Conservation (phyloP, 2,329 filamentous ascomycete species). For the Macrophomina phaseolina region DNA sequence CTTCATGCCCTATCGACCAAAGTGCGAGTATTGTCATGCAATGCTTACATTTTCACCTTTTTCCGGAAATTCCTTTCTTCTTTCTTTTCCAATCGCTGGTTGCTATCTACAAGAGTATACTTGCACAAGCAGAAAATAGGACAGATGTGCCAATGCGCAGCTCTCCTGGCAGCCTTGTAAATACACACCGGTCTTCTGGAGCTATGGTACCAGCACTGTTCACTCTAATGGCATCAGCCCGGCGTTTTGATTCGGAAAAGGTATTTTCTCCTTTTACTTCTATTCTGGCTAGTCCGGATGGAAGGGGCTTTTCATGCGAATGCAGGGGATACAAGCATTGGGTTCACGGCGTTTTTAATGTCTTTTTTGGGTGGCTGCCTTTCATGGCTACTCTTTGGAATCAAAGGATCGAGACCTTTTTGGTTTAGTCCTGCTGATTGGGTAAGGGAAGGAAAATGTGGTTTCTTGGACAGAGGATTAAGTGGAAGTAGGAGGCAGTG, state of each 20-base stretch:
- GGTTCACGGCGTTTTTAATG: slow-evolving; percentile 14
- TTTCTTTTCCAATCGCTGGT: not conserved
- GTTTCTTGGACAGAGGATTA: not conserved
- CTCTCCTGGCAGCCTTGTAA: slow-evolving; percentile 4
- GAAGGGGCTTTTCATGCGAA: not conserved
- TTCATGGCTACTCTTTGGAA: not conserved
- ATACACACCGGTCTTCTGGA: not conserved
- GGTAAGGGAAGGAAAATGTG: not conserved
- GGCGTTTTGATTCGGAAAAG: slow-evolving; percentile 9
- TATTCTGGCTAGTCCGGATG: not conserved
- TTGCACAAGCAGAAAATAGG: slow-evolving; percentile 4
- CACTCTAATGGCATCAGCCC: slow-evolving; percentile 17
- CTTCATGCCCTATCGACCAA: slow-evolving; percentile 6
- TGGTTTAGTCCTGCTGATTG: not conserved
- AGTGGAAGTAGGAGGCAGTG: not conserved
- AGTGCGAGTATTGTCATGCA: slow-evolving; percentile 1
- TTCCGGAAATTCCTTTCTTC: not conserved
- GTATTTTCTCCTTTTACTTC: not conserved
- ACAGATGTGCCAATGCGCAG: not conserved
- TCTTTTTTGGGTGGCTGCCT: not conserved
- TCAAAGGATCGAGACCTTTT: not conserved
- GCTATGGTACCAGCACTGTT: not conserved
- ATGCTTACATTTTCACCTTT: not conserved
- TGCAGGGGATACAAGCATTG: slow-evolving; percentile 14
- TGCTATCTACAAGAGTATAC: slow-evolving; percentile 15